A percentile compares a stretch with the other conserved stretches of the same genome.
These are phyloP conservation scores for Alternaria rosae DNA, from an alignment of 2,329 filamentous ascomycete species.

Conservation along the genomic window DNA sequence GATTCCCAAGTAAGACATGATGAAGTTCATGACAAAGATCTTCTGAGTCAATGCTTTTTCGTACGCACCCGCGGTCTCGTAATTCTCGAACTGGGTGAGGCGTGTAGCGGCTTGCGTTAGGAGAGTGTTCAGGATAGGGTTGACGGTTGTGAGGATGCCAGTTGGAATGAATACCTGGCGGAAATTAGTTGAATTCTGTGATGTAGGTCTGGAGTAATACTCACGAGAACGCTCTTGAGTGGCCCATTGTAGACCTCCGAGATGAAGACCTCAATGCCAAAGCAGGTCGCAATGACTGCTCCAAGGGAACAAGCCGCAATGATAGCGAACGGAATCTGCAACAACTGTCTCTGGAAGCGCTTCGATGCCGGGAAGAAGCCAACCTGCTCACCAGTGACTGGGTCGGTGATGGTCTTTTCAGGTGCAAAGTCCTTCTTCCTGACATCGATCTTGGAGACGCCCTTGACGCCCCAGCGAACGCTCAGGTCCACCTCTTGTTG, in stretches of 20 bases:
- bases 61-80: constrained; percentile 85
- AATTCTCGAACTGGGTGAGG: constrained; percentile 87
- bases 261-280: constrained; percentile 94
- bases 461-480: constrained; percentile 86
- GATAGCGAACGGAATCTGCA: constrained; percentile 86
- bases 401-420: constrained; percentile 78
- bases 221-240: constrained; percentile 81
- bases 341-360: constrained; percentile 76
- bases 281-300: constrained; percentile 82
- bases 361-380: constrained; percentile 79
- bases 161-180: constrained; percentile 83
- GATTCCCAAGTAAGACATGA: constrained; percentile 87
- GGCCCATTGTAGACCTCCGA: constrained; percentile 92
- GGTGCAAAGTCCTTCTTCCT: constrained; percentile 80
- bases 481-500: constrained; percentile 87
- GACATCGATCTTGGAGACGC: constrained; percentile 81
- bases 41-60: constrained; percentile 87
- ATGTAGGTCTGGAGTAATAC: constrained; percentile 35
- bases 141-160: constrained; percentile 79
- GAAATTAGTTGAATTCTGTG: neutral
- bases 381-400: constrained; percentile 80
- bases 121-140: constrained; percentile 78
- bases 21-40: constrained; percentile 95
- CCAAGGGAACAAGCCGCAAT: constrained; percentile 76
- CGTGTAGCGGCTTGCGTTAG: constrained; percentile 78